Evolutionary conservation across 495 filamentous ascomycete genomes (phyloP), one percentile per base, ranked within the genome.

Genomic region (Xanthoparmelia taractica): DNA sequence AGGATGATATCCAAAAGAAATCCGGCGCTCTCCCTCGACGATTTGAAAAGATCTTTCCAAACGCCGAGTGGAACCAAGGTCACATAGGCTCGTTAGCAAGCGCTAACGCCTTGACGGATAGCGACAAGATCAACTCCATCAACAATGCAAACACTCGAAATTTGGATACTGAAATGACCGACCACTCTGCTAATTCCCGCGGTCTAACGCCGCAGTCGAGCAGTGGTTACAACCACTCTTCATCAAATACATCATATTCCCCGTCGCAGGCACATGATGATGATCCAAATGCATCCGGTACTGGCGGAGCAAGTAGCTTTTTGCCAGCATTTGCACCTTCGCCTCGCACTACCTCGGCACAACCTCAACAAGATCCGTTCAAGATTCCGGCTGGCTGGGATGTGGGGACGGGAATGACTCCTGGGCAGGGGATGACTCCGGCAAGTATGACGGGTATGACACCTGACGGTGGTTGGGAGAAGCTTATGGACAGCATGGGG

Each of bases 161-260:
- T 2, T 63, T 66, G 8, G 66, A 68, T 23, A 61, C 64, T 29
- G 63, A 66, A 41, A 66, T 68, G 66, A 47, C 63, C 23, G 66
- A 70, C 36, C 66, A 66, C 29, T 56, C 63, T 3, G 54, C 54
- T 10, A 60, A 54, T 8, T 66, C 63, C n/a, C 62, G 45, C 23
- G 63, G 64, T 34, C 64, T 57, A 18, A 68, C 66, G 4, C 66
- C 66, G n/a, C 50, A 45, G 17, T 61, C 66, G 50, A 65, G 38
- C 23, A 36, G 60, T 18, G 55, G 55, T 18, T 63, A 69, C 23
- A 41, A 70, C 34, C 58, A 60, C 12, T 58, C 67, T 29, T 66
- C 63, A 25, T 69, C 68, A 43, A 64, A 70, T 34, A 66, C 63
- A 6, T 68, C 66, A 2, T 68, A 65, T 56, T 65, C 65, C 20